A percentile compares a stretch with the other conserved stretches of the same genome.
These are phyloP conservation scores for Sugiyamaella qingdaonensis DNA, from an alignment of 805 yeast genomes.

Conservation along the genomic window DNA sequence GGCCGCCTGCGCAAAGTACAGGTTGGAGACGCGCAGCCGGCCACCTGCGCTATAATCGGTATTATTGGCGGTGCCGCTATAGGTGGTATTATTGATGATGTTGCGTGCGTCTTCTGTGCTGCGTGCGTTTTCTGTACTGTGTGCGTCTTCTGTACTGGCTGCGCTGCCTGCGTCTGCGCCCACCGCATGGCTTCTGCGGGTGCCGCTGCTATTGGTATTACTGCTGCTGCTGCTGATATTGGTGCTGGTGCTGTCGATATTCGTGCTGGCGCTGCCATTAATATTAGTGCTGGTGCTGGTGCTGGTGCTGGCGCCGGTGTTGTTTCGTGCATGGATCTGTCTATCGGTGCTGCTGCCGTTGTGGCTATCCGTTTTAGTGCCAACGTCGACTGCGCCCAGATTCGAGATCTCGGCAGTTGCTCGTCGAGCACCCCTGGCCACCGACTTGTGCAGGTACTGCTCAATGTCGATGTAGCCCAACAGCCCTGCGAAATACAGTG, in stretches of 20 bases:
- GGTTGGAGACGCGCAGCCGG: slow-evolving; percentile 4
- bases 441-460: slow-evolving; percentile 6
- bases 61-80: neutral
- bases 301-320: neutral
- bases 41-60: neutral
- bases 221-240: neutral
- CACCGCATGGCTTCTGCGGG: too few species aligned
- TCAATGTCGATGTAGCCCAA: slow-evolving; percentile 14
- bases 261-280: neutral
- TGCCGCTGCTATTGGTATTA: too few species aligned
- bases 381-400: slow-evolving; percentile 14
- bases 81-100: neutral
- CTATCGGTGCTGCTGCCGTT: too few species aligned
- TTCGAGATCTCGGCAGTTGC: slow-evolving; percentile 19
- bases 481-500: slow-evolving; percentile 9
- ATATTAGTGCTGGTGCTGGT: neutral
- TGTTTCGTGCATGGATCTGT: neutral
- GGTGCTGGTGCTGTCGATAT: neutral
- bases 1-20: slow-evolving; percentile 17
- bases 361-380: too few species aligned
- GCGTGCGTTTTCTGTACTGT: too few species aligned
- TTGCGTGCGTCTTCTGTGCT: neutral
- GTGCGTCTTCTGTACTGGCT: neutral
- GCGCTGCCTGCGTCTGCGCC: too few species aligned
- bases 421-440: slow-evolving; percentile 6